Conservation (phyloP, 2,329 filamentous ascomycete genomes). For the Epichloe baconii region DNA sequence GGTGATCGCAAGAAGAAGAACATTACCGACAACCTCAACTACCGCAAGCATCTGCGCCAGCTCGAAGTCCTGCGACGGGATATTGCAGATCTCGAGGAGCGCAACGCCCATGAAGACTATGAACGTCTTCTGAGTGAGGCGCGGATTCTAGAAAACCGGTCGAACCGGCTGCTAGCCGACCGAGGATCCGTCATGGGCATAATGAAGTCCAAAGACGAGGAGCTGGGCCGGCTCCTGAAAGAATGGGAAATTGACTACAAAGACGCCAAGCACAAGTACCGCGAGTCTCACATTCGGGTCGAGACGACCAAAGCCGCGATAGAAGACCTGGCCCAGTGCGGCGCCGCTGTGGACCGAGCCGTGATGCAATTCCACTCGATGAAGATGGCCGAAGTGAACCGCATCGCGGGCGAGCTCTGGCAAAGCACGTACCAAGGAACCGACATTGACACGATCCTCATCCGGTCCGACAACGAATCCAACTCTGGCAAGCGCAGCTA, state of each 20-base stretch:
- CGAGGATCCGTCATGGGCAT: slow-evolving; percentile 62
- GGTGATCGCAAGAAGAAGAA: slow-evolving; percentile 74
- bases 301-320: slow-evolving; percentile 87
- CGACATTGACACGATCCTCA: slow-evolving; percentile 92
- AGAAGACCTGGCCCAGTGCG: slow-evolving; percentile 76
- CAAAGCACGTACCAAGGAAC: slow-evolving; percentile 92
- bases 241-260: slow-evolving; percentile 85
- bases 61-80: slow-evolving; percentile 55
- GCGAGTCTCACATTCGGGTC: slow-evolving; percentile 77
- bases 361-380: slow-evolving; percentile 94
- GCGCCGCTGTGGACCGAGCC: slow-evolving; percentile 77
- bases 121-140: slow-evolving; percentile 61
- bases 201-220: slow-evolving; percentile 74
- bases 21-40: slow-evolving; percentile 79
- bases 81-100: slow-evolving; percentile 60
- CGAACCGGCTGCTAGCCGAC: slow-evolving; percentile 58
- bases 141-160: slow-evolving; percentile 49
- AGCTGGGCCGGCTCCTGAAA: slow-evolving; percentile 55
- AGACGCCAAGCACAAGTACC: slow-evolving; percentile 66
- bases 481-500: slow-evolving; percentile 64
- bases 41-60: slow-evolving; percentile 59
- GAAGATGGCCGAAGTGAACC: slow-evolving; percentile 98
- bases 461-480: slow-evolving; percentile 79
- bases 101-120: slow-evolving; percentile 75
- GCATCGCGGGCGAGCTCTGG: slow-evolving; percentile 93